Base-by-base conservation (phyloP, 2,329 filamentous ascomycete genomes). In the Domatiomyces catenatus region DNA sequence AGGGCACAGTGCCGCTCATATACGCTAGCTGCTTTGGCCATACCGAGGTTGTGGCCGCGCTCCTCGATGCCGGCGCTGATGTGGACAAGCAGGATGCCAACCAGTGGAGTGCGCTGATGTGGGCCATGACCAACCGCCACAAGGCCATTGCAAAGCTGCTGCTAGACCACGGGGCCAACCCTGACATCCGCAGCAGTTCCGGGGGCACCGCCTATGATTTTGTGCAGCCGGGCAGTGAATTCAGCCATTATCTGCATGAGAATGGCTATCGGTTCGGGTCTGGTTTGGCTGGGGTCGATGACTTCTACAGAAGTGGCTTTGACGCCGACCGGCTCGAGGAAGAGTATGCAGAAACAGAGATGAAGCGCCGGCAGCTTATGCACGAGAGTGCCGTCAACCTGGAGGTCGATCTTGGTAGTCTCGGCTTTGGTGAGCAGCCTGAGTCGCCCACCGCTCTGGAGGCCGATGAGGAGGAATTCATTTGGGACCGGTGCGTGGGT, bases 1-100 rank as follows among this genome's bases (percentile, higher is more conserved):
- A 98, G 64, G 92, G 92, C 15, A 96, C 92, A 1, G 86, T 89
- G n/a, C 87, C 92, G 1, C 71, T 98, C 56, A 94, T 98, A 54
- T 98, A 98, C 66, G 92, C 92, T 10, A 94, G 89, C 71, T 98
- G 92, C 64, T 98, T 98, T 73, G 86, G 92, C 42, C 92, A 98
- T 65, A 86, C 93, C 67, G 77, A 83, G 46, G 89, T 94, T 3
- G 92, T 96, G 20, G 77, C 83, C 52, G 80, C 83, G 39, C 76
- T 98, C 48, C 79, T 98, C 48, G 79, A 87, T 52, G 86, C 87
- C 8, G 89, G 90, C 20, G 90, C 84, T 42, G 79, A 87, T 60
- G 88, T 96, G 48, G 88, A 98, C 69, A 83, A 83, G 61, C 90
- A 96, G 67, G 92, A 98, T 64, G 85, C 83, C 56, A 96, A 96